Evolutionary conservation across 805 yeast genomes (phyloP).

Genomic region (Candida saitoana): DNA sequence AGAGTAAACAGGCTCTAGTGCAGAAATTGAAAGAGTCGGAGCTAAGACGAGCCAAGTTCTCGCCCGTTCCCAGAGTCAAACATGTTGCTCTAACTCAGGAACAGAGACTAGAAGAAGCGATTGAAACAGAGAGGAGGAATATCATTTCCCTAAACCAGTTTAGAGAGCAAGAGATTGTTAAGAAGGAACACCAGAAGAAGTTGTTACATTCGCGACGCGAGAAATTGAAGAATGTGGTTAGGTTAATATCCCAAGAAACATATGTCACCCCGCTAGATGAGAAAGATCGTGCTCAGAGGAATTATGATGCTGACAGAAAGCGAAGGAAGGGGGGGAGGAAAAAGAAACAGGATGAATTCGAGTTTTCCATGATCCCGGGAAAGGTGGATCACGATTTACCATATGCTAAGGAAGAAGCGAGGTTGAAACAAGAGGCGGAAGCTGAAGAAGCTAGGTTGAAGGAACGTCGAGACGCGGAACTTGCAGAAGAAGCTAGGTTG

Average conservation of each 20-base stretch:
- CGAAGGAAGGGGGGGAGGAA: constrained; percentile 45
- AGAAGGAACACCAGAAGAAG: constrained; percentile 73
- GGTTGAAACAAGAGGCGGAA: background rate
- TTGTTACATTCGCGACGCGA: constrained; percentile 62
- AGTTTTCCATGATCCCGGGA: background rate
- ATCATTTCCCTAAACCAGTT: constrained; percentile 68
- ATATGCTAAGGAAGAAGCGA: constrained; percentile 1
- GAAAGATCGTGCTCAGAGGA: constrained; percentile 43
- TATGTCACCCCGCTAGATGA: constrained; percentile 64
- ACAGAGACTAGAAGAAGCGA: constrained; percentile 75
- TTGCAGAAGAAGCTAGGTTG: no score
- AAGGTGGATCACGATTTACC: constrained; percentile 1
- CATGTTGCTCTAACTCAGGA: constrained; percentile 61
- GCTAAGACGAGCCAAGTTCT: constrained; percentile 47
- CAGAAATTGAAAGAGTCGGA: constrained; percentile 69
- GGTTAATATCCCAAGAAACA: constrained; percentile 46
- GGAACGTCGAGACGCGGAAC: background rate
- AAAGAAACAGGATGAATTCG: constrained; percentile 24
- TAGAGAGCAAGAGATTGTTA: constrained; percentile 77
- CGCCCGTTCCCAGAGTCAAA: constrained; percentile 43
- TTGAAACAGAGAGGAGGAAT: constrained; percentile 78
- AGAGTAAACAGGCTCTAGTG: constrained; percentile 71
- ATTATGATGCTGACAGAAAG: constrained; percentile 28
- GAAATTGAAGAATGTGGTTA: constrained; percentile 56
- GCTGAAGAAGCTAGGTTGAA: background rate